Evolutionary conservation across 768 basidiomycete species (phyloP), one percentile per base, ranked within the genome.

Genomic region (Mycena latifolia): DNA sequence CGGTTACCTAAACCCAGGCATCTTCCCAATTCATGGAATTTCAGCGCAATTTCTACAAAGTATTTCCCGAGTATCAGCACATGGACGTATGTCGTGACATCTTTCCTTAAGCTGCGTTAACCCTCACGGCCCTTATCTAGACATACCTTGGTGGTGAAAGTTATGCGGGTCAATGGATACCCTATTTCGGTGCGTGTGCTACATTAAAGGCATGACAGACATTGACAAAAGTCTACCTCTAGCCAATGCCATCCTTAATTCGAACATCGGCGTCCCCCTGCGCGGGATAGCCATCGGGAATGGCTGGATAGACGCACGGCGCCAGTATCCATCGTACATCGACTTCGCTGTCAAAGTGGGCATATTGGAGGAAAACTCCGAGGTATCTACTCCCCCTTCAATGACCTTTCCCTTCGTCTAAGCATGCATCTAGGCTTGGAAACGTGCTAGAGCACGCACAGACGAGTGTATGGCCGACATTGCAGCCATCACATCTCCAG

Each of bases 161-260:
- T 66, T 99, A 89, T 77, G 98, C 96, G 28, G 98, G 98, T 25
- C 96, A 99, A 80, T 99, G 92, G 82, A 97, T 99, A 72, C 98
- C 98, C 5, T 97, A 94, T 77, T 96, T 96, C 72, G 94, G 94
- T 91, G 71, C 69, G 81, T 75, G 2, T 48, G 15, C 52, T 25
- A 55, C 57, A 24, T 52, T 12, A n/a, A 20, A 43, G 11, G 15
- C 47, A 46, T 10, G 24, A 46, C 52, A 24, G 33, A 50, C 69
- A 37, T 63, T 61, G 57, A 45, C 54, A 35, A 14, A n/a, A 18
- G 33, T 35, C 33, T 14, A 35, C 14, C 54, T 45, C 29, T 65
- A 96, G 96, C 94, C 72, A 86, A 95, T 69, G 92, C 89, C 20
- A 82, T 97, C 48, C 81, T 98, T 31, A 76, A 83, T 66, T 88